Conservation (phyloP, 2,329 filamentous ascomycete species). For the Aspergillus eucalypticola region DNA sequence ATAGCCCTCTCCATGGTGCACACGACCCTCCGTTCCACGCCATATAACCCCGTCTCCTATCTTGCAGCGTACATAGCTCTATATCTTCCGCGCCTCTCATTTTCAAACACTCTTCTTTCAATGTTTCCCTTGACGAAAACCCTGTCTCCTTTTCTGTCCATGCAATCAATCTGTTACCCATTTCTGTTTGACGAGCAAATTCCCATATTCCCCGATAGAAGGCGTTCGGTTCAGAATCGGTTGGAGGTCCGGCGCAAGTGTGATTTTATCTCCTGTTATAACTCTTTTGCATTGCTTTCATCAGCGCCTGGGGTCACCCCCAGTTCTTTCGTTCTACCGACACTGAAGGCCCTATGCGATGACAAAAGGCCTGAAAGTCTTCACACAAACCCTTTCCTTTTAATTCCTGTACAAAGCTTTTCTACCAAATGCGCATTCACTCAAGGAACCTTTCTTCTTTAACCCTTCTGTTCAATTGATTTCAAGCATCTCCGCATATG, state of each 20-base stretch:
- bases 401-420: conserved; percentile 38
- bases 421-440: conserved; percentile 18
- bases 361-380: conserved; percentile 9
- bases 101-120: conserved; percentile 34
- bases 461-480: conserved; percentile 9
- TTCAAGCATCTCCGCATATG: conserved; percentile 13
- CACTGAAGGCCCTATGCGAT: conserved; percentile 15
- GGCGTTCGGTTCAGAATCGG: conserved; percentile 39
- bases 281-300: conserved; percentile 8
- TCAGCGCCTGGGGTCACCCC: conserved; percentile 3
- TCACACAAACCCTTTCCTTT: conserved; percentile 19
- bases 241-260: conserved; percentile 36
- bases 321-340: conserved; percentile 14
- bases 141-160: conserved; percentile 21
- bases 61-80: conserved; percentile 33
- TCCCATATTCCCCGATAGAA: conserved; percentile 42
- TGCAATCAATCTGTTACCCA: conserved; percentile 26
- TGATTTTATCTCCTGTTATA: conserved; percentile 19
- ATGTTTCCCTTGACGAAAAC: conserved; percentile 14
- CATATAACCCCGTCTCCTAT: conserved; percentile 29
- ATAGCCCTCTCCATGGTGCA: conserved; percentile 33
- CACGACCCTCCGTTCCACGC: conserved; percentile 35
- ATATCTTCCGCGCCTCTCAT: conserved; percentile 20
- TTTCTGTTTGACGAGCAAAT: conserved; percentile 33
- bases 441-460: conserved; percentile 10